These are phyloP conservation scores for Nitzschia sp. DNA, from an alignment of 108 stramenopile species.

Conservation along the genomic window DNA sequence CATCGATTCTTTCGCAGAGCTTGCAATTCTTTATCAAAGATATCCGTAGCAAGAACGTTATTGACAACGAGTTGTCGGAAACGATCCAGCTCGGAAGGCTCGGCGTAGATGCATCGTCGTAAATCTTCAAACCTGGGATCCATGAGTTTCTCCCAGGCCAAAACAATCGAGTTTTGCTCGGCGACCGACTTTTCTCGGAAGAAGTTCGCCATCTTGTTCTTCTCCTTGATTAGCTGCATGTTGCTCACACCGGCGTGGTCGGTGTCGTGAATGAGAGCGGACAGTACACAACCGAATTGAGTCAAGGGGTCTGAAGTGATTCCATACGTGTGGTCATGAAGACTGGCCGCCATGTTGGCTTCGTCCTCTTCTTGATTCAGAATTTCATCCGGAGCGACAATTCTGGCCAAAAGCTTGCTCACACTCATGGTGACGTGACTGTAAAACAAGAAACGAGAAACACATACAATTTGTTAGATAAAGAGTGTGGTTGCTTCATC, in stretches of 20 bases:
- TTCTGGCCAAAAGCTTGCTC: slow-evolving; percentile 42
- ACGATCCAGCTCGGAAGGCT: slow-evolving; percentile 31
- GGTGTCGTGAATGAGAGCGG: slow-evolving; percentile 67
- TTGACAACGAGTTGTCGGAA: slow-evolving; percentile 58
- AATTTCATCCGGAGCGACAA: slow-evolving; percentile 36
- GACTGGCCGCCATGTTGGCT: not conserved
- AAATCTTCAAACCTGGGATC: slow-evolving; percentile 41
- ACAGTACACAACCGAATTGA: slow-evolving; percentile 51
- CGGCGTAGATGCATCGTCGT: slow-evolving; percentile 32
- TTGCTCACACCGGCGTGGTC: slow-evolving; percentile 64
- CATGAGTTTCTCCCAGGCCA: slow-evolving; percentile 54
- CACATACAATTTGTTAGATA: not conserved
- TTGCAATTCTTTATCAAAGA: slow-evolving; percentile 45
- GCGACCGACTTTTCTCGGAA: slow-evolving; percentile 42
- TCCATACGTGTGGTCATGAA: slow-evolving; percentile 44
- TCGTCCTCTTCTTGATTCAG: slow-evolving; percentile 12
- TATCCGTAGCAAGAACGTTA: slow-evolving; percentile 56
- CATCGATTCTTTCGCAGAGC: slow-evolving; percentile 40
- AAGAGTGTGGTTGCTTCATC: too few relatives aligned
- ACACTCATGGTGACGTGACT: slow-evolving; percentile 49
- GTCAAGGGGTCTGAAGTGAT: slow-evolving; percentile 58
- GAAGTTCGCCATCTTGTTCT: slow-evolving; percentile 18
- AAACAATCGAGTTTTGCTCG: slow-evolving; percentile 48
- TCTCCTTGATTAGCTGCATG: slow-evolving; percentile 48
- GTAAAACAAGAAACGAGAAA: not conserved